Conservation (phyloP, 345 rosid genomes). For the Alliaria petiolata region DNA sequence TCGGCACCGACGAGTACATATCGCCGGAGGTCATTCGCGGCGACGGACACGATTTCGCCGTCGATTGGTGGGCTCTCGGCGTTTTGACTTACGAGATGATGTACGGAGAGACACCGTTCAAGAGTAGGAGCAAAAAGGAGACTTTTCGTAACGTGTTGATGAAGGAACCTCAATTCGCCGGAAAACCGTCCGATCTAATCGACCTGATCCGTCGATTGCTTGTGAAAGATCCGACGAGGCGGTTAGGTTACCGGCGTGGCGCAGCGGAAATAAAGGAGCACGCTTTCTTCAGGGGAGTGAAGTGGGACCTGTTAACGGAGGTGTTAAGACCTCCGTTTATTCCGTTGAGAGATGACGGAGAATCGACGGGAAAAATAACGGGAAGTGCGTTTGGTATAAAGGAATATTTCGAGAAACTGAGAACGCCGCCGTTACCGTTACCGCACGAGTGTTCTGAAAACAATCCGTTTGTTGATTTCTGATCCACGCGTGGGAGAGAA, state of each 20-base stretch:
- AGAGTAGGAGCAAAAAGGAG: slow-evolving; percentile 64
- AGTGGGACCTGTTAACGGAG: slow-evolving; percentile 77
- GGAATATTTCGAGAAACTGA: slow-evolving; percentile 41
- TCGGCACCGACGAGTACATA: slow-evolving; percentile 90
- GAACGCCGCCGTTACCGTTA: slow-evolving; percentile 39
- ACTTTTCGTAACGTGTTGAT: slow-evolving; percentile 73
- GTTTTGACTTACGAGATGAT: slow-evolving; percentile 78
- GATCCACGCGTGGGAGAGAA: slow-evolving; percentile 35
- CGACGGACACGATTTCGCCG: slow-evolving; percentile 90
- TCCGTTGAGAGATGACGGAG: slow-evolving; percentile 52
- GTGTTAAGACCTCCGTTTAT: slow-evolving; percentile 82
- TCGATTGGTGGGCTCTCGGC: slow-evolving; percentile 98
- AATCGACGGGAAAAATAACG: slow-evolving; percentile 28
- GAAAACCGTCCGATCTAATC: slow-evolving; percentile 49
- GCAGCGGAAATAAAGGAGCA: slow-evolving; percentile 80
- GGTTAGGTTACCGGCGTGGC: slow-evolving; percentile 71
- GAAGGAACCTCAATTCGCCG: slow-evolving; percentile 55
- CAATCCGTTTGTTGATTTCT: slow-evolving; percentile 45
- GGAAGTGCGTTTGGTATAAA: slow-evolving; percentile 31
- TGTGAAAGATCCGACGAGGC: slow-evolving; percentile 67
- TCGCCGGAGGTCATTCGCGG: slow-evolving; percentile 90
- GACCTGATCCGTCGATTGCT: slow-evolving; percentile 67
- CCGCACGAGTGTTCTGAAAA: slow-evolving; percentile 37
- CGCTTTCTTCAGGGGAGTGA: slow-evolving; percentile 61
- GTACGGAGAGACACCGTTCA: slow-evolving; percentile 78